Conservation (phyloP, 495 filamentous ascomycete genomes). For the Hypomontagnella monticulosa region DNA sequence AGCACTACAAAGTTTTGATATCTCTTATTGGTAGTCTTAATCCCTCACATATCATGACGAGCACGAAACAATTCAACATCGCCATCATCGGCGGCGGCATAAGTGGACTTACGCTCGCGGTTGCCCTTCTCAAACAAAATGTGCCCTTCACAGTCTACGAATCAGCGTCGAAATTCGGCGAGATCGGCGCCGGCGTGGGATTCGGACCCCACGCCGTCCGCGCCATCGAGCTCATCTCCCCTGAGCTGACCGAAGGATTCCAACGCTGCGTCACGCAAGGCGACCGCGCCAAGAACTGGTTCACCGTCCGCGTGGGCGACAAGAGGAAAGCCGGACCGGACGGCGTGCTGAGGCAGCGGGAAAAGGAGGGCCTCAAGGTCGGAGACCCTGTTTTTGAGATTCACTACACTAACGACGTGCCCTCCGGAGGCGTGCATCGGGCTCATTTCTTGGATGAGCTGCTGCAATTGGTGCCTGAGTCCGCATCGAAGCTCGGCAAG, state of each 20-base stretch:
- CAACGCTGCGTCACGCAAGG: conserved; percentile 49
- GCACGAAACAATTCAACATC: conserved; percentile 47
- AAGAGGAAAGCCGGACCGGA: conserved; percentile 30
- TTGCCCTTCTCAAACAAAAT: conserved; percentile 51
- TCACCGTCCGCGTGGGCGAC: conserved; percentile 40
- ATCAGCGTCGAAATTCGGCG: conserved; percentile 56
- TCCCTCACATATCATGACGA: conserved; percentile 9
- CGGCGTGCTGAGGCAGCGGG: conserved; percentile 30
- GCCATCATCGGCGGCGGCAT: conserved; percentile 68
- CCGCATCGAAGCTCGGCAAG: conserved; percentile 59
- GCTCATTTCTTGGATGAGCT: conserved; percentile 70
- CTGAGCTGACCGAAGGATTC: conserved; percentile 53
- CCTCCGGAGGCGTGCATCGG: conserved; percentile 59
- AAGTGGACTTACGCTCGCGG: conserved; percentile 61
- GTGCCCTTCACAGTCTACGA: conserved; percentile 65
- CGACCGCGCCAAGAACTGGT: conserved; percentile 27
- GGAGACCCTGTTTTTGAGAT: conserved; percentile 45
- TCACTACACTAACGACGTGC: conserved; percentile 31
- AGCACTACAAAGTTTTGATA: neutral
- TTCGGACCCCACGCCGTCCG: conserved; percentile 67
- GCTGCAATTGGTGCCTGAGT: conserved; percentile 62
- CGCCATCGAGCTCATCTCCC: conserved; percentile 64
- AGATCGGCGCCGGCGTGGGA: conserved; percentile 71
- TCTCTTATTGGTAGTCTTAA: neutral
- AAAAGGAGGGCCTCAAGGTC: conserved; percentile 36